phyloP scores from a whole-genome alignment of 2,329 filamentous ascomycete species.

The Phialemoniopsis sp. region DNA sequence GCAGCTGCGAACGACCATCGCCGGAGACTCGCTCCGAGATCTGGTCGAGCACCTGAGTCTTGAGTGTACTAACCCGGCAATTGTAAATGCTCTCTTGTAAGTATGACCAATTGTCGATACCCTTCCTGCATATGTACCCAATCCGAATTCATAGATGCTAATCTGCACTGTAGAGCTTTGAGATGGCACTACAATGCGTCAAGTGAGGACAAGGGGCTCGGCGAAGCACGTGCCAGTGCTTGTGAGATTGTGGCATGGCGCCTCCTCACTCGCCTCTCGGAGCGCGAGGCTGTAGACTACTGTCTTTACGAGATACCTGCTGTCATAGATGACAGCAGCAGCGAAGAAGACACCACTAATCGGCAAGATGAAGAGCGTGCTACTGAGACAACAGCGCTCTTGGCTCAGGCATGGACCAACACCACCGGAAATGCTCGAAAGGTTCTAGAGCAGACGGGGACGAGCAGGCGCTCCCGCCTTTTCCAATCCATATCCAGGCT shows the following conservation, averaged over 20 bases:
- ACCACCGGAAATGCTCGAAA: slow-evolving; percentile 15
- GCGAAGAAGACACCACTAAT: slow-evolving; percentile 36
- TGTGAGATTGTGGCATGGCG: slow-evolving; percentile 82
- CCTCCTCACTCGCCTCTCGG: slow-evolving; percentile 66
- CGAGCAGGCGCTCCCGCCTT: slow-evolving; percentile 42
- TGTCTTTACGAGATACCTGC: slow-evolving; percentile 68
- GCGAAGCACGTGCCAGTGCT: slow-evolving; percentile 65
- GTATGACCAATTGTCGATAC: too few relatives aligned
- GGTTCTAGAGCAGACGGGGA: slow-evolving; percentile 26
- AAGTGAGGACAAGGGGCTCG: slow-evolving; percentile 60
- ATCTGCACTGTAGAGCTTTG: slow-evolving; percentile 51
- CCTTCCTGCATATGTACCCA: not conserved
- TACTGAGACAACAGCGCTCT: slow-evolving; percentile 39
- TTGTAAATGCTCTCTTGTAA: slow-evolving; percentile 71
- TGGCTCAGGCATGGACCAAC: slow-evolving; percentile 25
- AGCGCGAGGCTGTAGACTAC: slow-evolving; percentile 69
- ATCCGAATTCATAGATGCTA: too few relatives aligned
- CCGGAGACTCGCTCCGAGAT: slow-evolving; percentile 50
- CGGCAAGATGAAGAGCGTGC: slow-evolving; percentile 16
- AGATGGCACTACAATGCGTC: slow-evolving; percentile 70
- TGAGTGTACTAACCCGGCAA: slow-evolving; percentile 62
- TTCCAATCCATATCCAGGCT: slow-evolving; percentile 52
- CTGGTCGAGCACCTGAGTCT: slow-evolving; percentile 62
- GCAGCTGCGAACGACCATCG: slow-evolving; percentile 63
- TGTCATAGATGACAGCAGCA: slow-evolving; percentile 12